These are phyloP conservation scores for Phaffia australis DNA, from an alignment of 768 basidiomycete genomes.

Conservation along the genomic window DNA sequence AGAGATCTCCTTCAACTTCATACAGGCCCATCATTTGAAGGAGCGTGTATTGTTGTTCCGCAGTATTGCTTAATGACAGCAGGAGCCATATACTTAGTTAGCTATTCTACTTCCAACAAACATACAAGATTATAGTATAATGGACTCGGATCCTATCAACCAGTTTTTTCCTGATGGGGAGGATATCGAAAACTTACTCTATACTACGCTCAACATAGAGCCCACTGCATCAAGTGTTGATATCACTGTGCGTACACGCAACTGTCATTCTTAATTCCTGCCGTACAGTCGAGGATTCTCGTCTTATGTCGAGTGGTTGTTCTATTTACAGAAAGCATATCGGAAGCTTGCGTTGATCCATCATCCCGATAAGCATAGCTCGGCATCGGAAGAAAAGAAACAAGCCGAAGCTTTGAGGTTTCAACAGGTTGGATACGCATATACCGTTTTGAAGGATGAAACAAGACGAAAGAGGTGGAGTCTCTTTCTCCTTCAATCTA, in stretches of 20 bases:
- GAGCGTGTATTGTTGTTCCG: no score
- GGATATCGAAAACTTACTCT: conserved; percentile 52
- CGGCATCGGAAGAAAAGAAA: conserved; percentile 49
- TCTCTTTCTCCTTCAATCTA: not conserved
- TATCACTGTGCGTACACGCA: conserved; percentile 46
- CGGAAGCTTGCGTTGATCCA: conserved; percentile 30
- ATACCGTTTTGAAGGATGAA: conserved; percentile 72
- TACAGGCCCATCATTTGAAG: no score
- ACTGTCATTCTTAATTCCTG: conserved; percentile 30
- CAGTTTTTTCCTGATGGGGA: conserved; percentile 70
- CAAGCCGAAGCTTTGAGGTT: conserved; percentile 71
- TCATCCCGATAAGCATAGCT: conserved; percentile 71
- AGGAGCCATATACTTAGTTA: no score
- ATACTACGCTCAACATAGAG: conserved; percentile 55
- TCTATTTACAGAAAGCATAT: conserved; percentile 27
- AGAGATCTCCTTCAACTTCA: no score
- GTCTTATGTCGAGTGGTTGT: not conserved
- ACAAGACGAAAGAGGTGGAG: conserved; percentile 50
- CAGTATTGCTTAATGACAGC: no score
- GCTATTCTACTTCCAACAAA: no score
- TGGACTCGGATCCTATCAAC: conserved; percentile 49
- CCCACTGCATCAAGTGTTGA: conserved; percentile 51
- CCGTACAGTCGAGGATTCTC: not conserved
- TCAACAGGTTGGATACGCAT: conserved; percentile 80
- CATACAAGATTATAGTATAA: not conserved